These are phyloP conservation scores for Phaeophleospora eucalypticola DNA, from an alignment of 2,329 filamentous ascomycete species.

Conservation along the genomic window DNA sequence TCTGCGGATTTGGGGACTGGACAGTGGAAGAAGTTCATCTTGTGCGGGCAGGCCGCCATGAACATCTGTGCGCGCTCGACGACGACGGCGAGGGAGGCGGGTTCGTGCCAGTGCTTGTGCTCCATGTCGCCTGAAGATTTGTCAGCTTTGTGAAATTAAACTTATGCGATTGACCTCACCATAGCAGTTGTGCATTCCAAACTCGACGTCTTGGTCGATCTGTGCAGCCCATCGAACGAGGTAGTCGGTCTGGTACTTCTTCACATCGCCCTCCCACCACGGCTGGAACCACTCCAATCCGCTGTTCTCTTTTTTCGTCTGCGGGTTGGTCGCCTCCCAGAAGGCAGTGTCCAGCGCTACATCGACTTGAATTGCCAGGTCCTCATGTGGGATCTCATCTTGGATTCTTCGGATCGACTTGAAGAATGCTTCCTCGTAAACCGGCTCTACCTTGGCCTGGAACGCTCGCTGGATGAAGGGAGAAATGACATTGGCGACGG, in stretches of 20 bases:
- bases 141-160: neutral
- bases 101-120: constrained; percentile 45
- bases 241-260: constrained; percentile 35
- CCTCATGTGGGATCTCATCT: constrained; percentile 31
- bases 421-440: constrained; percentile 34
- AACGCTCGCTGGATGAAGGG: constrained; percentile 28
- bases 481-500: constrained; percentile 25
- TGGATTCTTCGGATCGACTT: constrained; percentile 30
- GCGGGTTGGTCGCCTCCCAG: constrained; percentile 25
- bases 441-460: constrained; percentile 28
- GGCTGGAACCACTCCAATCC: constrained; percentile 26
- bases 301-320: constrained; percentile 11
- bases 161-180: constrained; percentile 24
- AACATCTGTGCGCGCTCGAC: constrained; percentile 38
- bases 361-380: constrained; percentile 38
- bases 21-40: constrained; percentile 42
- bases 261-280: constrained; percentile 34
- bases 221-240: constrained; percentile 30
- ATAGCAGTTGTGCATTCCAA: constrained; percentile 49
- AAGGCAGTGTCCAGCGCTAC: constrained; percentile 33
- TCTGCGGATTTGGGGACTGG: constrained; percentile 38
- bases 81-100: constrained; percentile 32
- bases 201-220: constrained; percentile 36
- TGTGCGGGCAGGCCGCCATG: constrained; percentile 24
- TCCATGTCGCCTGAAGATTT: constrained; percentile 33